Conservation (phyloP, 805 yeast genomes). For the Pichia paraexigua region DNA sequence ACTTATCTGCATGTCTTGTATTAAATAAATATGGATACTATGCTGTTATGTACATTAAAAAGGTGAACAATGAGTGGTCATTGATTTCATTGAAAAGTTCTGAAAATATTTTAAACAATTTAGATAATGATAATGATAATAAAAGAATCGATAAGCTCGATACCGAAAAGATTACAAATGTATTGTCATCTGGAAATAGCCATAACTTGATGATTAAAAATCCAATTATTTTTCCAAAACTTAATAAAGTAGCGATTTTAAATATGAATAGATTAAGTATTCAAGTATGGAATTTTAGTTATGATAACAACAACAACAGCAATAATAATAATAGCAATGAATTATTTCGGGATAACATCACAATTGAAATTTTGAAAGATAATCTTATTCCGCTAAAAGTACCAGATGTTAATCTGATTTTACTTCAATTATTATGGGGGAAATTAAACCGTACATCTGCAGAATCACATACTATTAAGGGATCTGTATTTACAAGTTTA, state of each 20-base stretch:
- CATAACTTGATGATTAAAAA: slow-evolving; percentile 2
- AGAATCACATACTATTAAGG: not conserved
- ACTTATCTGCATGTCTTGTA: slow-evolving; percentile 12
- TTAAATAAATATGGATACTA: slow-evolving; percentile 18
- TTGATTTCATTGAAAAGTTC: slow-evolving; percentile 1
- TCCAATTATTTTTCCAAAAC: slow-evolving; percentile 15
- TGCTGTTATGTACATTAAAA: slow-evolving; percentile 12
- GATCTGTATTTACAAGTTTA: not conserved
- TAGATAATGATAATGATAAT: not conserved
- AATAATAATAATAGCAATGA: too few species aligned
- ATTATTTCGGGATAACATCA: slow-evolving; percentile 9
- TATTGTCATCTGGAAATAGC: slow-evolving; percentile 6
- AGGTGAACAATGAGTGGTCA: not conserved
- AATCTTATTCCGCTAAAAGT: slow-evolving; percentile 20
- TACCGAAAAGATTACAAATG: slow-evolving; percentile 1
- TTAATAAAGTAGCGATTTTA: slow-evolving; percentile 2
- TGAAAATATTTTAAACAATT: not conserved
- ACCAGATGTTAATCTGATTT: slow-evolving; percentile 20
- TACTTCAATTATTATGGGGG: slow-evolving; percentile 20
- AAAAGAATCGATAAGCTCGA: not conserved
- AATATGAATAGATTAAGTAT: slow-evolving; percentile 8
- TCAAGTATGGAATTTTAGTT: slow-evolving; percentile 17
- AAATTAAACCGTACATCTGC: not conserved
- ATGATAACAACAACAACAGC: too few species aligned
- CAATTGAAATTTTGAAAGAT: slow-evolving; percentile 13